These are phyloP conservation scores for Ophiostoma ips DNA, from an alignment of 2,329 filamentous ascomycete genomes.

Conservation along the genomic window DNA sequence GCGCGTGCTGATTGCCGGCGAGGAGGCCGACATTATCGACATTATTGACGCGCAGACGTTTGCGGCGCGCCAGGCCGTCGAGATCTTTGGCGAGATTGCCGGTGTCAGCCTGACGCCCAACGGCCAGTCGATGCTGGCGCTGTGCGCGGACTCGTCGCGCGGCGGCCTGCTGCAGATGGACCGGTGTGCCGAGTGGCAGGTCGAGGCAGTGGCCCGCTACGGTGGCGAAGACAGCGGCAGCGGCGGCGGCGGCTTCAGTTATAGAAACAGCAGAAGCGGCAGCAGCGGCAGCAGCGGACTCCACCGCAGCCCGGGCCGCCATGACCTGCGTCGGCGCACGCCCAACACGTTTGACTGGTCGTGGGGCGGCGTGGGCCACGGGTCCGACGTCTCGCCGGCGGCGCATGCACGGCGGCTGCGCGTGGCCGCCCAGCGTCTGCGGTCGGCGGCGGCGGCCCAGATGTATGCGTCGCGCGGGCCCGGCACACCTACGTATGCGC, in stretches of 20 bases:
- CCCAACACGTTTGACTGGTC: slow-evolving; percentile 8
- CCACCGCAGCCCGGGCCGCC: not conserved
- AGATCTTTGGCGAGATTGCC: slow-evolving; percentile 63
- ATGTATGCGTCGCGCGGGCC: not conserved
- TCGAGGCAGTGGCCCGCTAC: not conserved
- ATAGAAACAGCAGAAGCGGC: no score
- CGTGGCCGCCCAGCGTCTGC: not conserved
- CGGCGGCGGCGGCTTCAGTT: no score
- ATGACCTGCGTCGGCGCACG: not conserved
- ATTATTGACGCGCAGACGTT: slow-evolving; percentile 56
- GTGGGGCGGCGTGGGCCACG: not conserved
- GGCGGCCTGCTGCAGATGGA: slow-evolving; percentile 55
- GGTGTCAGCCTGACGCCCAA: slow-evolving; percentile 46
- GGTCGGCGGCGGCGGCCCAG: not conserved
- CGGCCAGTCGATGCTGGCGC: slow-evolving; percentile 54
- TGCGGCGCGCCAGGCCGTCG: slow-evolving; percentile 51
- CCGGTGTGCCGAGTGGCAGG: slow-evolving; percentile 22
- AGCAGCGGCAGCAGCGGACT: not conserved
- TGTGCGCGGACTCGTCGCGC: slow-evolving; percentile 50
- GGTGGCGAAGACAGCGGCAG: not conserved
- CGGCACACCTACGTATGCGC: no score
- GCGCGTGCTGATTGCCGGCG: slow-evolving; percentile 54
- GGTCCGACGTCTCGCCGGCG: not conserved
- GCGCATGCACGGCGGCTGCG: not conserved
- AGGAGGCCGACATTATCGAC: slow-evolving; percentile 61